These are phyloP conservation scores for Phytophthora litchii DNA, from an alignment of 352 stramenopile species.

Conservation along the genomic window DNA sequence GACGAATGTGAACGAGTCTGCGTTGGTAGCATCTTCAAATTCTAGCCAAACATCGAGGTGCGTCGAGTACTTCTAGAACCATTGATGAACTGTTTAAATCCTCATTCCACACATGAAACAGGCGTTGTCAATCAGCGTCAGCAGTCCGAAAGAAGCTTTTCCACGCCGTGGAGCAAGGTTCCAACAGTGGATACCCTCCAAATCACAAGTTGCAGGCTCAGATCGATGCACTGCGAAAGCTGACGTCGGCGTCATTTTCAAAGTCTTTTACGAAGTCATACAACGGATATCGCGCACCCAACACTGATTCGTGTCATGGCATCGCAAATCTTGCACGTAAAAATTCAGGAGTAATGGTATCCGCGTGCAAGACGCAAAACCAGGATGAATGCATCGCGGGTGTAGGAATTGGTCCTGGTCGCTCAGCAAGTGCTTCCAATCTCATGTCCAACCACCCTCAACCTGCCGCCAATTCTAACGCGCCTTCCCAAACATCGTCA, in stretches of 20 bases:
- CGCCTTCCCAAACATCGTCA: slow-evolving; percentile 5
- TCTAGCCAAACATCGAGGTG: slow-evolving; percentile 36
- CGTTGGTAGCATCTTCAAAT: slow-evolving; percentile 22
- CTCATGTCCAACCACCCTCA: slow-evolving; percentile 18
- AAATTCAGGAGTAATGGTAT: slow-evolving; percentile 6
- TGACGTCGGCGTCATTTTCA: slow-evolving; percentile 22
- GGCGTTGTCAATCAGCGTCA: slow-evolving; percentile 71
- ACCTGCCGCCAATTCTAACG: slow-evolving; percentile 4
- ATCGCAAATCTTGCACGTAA: slow-evolving; percentile 3
- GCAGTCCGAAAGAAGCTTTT: slow-evolving; percentile 72
- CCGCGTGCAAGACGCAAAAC: slow-evolving; percentile 17
- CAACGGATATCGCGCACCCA: slow-evolving; percentile 13
- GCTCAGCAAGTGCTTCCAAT: slow-evolving; percentile 18
- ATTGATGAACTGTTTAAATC: slow-evolving; percentile 1
- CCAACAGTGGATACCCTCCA: slow-evolving; percentile 31
- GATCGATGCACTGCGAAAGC: slow-evolving; percentile 43
- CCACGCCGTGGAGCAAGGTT: slow-evolving; percentile 57
- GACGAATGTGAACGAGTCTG: slow-evolving; percentile 5
- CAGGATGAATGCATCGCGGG: slow-evolving; percentile 33
- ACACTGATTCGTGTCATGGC: slow-evolving; percentile 11
- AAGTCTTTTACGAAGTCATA: slow-evolving; percentile 10
- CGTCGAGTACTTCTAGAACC: not conserved
- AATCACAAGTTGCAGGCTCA: slow-evolving; percentile 42
- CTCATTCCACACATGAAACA: slow-evolving; percentile 15
- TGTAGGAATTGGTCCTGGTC: slow-evolving; percentile 26